phyloP scores from a whole-genome alignment of 352 stramenopile species.

The Phytophthora europaea region DNA sequence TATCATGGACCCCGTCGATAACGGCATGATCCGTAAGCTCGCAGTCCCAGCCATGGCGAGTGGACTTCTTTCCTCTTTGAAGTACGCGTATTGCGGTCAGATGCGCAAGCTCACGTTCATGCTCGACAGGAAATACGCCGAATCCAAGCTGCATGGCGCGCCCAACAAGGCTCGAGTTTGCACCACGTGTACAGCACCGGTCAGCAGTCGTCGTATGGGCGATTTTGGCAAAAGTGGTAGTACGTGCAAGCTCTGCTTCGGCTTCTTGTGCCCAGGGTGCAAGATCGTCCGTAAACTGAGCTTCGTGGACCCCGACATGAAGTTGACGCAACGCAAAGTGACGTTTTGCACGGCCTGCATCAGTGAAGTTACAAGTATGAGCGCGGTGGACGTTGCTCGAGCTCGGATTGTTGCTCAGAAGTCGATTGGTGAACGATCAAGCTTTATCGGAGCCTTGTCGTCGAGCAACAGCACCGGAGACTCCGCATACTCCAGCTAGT shows the following conservation, averaged over 20 bases:
- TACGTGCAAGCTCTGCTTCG: neutral
- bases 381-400: neutral
- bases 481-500: too few relatives aligned
- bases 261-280: neutral
- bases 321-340: neutral
- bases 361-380: neutral
- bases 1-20: neutral
- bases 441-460: neutral
- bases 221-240: neutral
- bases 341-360: neutral
- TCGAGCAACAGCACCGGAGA: too few relatives aligned
- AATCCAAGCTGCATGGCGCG: neutral
- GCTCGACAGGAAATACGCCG: neutral
- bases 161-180: neutral
- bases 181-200: neutral
- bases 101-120: neutral
- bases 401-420: neutral
- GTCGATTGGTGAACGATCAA: neutral
- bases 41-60: neutral
- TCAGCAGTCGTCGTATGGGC: neutral
- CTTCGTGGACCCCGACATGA: neutral
- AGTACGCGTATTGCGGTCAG: neutral
- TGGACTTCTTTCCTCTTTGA: neutral
- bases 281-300: neutral
- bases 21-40: neutral